A percentile compares a stretch with the other conserved stretches of the same genome.
Evolutionary conservation across 352 stramenopile genomes (phyloP).

Genomic region (Lagenidium giganteum): DNA sequence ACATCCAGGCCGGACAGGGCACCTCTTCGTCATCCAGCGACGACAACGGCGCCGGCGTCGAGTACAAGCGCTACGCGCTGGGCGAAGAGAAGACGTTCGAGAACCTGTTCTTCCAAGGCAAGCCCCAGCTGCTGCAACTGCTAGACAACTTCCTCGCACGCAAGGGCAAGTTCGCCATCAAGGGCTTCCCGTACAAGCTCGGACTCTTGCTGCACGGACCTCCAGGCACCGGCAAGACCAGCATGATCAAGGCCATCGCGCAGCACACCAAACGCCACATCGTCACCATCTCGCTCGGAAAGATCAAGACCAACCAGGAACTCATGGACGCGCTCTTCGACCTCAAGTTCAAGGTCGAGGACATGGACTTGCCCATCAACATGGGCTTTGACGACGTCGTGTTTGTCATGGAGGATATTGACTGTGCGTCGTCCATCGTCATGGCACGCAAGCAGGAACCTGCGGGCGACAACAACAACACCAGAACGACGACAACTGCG

Average conservation of each 20-base stretch:
- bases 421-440: conserved; percentile 41
- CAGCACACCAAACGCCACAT: conserved; percentile 49
- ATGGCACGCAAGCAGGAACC: neutral
- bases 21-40: neutral
- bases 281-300: conserved; percentile 31
- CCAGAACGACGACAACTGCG: too few relatives aligned
- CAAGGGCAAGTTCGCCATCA: conserved; percentile 64
- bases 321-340: conserved; percentile 16
- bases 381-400: conserved; percentile 48
- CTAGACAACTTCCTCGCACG: conserved; percentile 47
- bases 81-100: conserved; percentile 71
- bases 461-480: too few relatives aligned
- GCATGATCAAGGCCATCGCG: conserved; percentile 65
- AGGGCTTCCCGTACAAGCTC: conserved; percentile 68
- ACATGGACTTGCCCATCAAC: conserved; percentile 29
- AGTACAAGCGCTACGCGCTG: conserved; percentile 55
- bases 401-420: conserved; percentile 61
- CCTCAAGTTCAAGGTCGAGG: conserved; percentile 21
- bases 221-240: conserved; percentile 77
- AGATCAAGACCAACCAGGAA: conserved; percentile 37
- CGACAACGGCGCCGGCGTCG: neutral
- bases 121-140: conserved; percentile 36
- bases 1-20: conserved; percentile 23
- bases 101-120: conserved; percentile 73
- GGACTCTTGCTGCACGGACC: conserved; percentile 70